Evolutionary conservation across 2,329 filamentous ascomycete genomes (phyloP), one percentile per base, ranked within the genome.

Genomic region (Colletotrichum gigasporum): DNA sequence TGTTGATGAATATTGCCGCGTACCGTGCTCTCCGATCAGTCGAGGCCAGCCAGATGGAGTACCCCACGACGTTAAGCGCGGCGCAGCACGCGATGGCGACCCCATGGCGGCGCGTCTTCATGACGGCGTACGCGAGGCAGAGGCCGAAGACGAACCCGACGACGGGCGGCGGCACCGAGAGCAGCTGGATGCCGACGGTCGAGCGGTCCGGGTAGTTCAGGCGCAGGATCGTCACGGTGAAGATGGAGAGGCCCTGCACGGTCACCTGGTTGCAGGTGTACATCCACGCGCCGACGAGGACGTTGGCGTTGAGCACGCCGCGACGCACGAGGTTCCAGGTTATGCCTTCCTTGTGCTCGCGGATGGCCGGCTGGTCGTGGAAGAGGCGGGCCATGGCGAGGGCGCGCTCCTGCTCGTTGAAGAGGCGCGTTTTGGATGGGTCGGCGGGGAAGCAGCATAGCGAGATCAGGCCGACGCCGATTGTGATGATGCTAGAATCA

Each of bases 351-450:
- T 69, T 69, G 57, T 69, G 68, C 24, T 69, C 66, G 1, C 69
- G 39, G 64, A 72, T 72, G 7, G 68, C 71, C 1, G 71, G 71
- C 50, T 72, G 71, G 20, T 72, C 71, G 32, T 69, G 68, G 60
- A 91, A 92, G 73, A 92, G 92, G 3, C 90, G 85, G 1, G 86
- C 85, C 65, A 87, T 84, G 0, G 88, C 87, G 0, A 91, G 75
- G 11, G 85, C 83, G 65, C 88, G 90, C 71, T 92, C 89, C 39
- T 87, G 86, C 14, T 82, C 78, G 0, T 81, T 82, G 6, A 92
- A 69, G 41, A 68, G 68, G 16, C 68, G 68, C 20, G 68, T 69
- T 26, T 64, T 57, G 44, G 68, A 69, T 2, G 68, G 68, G 42
- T 69, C 68, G 10, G 66, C 64, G 1, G 68, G 68, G 37, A 69